phyloP scores from a whole-genome alignment of 306 rosid genomes.

The Quercus glauca region DNA sequence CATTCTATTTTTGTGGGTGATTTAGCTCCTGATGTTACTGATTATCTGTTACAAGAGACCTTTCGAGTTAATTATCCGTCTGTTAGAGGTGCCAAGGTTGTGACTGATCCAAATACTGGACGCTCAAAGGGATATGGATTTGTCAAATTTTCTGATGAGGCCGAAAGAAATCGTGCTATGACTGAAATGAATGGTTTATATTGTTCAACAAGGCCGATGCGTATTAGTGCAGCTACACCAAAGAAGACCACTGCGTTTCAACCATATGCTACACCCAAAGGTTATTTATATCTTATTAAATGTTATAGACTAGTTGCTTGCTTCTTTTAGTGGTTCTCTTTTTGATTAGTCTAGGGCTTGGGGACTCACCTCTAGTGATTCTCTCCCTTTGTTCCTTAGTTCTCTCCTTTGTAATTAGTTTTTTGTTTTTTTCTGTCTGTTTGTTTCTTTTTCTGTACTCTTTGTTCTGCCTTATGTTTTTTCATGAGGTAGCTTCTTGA shows the following conservation, averaged over 20 bases:
- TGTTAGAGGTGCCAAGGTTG: slow-evolving; percentile 90
- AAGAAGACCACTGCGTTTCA: slow-evolving; percentile 66
- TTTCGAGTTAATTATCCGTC: slow-evolving; percentile 70
- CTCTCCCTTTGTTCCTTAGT: too few species aligned
- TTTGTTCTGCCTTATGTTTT: too few species aligned
- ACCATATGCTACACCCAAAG: slow-evolving; percentile 56
- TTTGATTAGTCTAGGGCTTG: too few species aligned
- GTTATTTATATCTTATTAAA: slow-evolving; percentile 17
- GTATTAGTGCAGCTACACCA: slow-evolving; percentile 88
- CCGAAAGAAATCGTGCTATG: slow-evolving; percentile 87
- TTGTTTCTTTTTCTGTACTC: too few species aligned
- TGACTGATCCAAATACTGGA: slow-evolving; percentile 78
- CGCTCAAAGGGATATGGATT: slow-evolving; percentile 90
- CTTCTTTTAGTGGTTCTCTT: too few species aligned
- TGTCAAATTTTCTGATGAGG: slow-evolving; percentile 84
- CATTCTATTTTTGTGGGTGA: slow-evolving; percentile 93
- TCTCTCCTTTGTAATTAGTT: too few species aligned
- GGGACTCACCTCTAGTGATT: too few species aligned
- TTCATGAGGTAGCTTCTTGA: too few species aligned
- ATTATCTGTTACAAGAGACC: slow-evolving; percentile 78
- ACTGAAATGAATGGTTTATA: slow-evolving; percentile 84
- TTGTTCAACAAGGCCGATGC: slow-evolving; percentile 92
- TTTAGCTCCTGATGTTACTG: slow-evolving; percentile 91
- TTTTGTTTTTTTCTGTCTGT: too few species aligned
- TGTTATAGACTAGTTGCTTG: background rate